A percentile compares a stretch with the other conserved stretches of the same genome.
Conservation (phyloP, 805 yeast species). For the Barnettozyma sucrosica region DNA sequence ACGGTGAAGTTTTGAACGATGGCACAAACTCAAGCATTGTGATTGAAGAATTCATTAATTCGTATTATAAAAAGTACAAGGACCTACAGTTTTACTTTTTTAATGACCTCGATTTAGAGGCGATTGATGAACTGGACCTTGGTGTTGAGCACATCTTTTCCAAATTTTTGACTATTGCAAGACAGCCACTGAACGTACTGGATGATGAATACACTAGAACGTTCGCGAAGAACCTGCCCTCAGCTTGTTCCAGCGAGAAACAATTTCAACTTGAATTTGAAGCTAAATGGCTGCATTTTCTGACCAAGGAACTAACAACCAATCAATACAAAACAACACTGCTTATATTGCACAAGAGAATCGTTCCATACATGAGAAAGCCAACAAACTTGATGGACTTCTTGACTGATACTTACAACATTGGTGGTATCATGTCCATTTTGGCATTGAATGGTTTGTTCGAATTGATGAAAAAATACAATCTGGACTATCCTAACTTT, state of each 20-base stretch:
- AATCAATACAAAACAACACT: constrained; percentile 66
- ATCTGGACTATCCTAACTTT: constrained; percentile 89
- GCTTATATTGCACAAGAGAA: constrained; percentile 69
- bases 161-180: constrained; percentile 34
- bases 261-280: constrained; percentile 65
- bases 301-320: constrained; percentile 41
- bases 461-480: constrained; percentile 72
- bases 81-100: constrained; percentile 78
- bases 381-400: constrained; percentile 91
- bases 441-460: constrained; percentile 84
- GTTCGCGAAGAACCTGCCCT: constrained; percentile 43
- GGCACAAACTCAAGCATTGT: constrained; percentile 43
- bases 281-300: constrained; percentile 53
- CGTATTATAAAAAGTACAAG: constrained; percentile 52
- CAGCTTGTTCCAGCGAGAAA: constrained; percentile 32
- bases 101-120: constrained; percentile 35
- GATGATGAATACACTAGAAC: constrained; percentile 32
- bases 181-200: constrained; percentile 29
- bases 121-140: constrained; percentile 8
- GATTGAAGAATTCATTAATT: constrained; percentile 49
- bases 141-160: constrained; percentile 22
- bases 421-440: constrained; percentile 58
- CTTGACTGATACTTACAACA: constrained; percentile 75
- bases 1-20: constrained; percentile 38
- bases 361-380: constrained; percentile 72